Conservation (phyloP, 1,284 basidiomycete species). For the Grifola frondosa region DNA sequence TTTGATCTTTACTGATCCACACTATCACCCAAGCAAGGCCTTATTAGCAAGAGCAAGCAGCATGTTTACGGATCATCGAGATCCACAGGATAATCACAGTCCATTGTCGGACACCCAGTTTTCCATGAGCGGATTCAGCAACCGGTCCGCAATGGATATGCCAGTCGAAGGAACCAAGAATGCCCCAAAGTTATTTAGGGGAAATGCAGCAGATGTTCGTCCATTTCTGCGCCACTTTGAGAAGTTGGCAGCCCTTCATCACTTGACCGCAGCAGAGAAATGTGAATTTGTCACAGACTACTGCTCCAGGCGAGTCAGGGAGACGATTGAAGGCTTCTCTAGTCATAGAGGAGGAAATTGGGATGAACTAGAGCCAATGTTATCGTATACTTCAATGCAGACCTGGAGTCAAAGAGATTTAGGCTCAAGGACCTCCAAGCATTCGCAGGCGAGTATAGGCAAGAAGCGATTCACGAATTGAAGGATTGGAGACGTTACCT, state of each 20-base stretch:
- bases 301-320: background rate
- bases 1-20: no score
- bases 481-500: constrained; percentile 2
- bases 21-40: no score
- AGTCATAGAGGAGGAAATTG: background rate
- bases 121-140: no score
- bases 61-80: no score
- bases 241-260: constrained; percentile 2
- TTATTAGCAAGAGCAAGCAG: no score
- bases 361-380: constrained; percentile 1
- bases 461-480: background rate
- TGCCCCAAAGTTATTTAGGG: constrained; percentile 3
- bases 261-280: constrained; percentile 2
- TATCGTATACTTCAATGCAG: constrained; percentile 4
- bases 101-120: no score
- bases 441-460: background rate
- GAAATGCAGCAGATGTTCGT: background rate
- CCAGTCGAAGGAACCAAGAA: constrained; percentile 2
- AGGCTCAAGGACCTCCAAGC: background rate
- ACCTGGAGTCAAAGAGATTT: constrained; percentile 3
- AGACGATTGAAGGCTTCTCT: constrained; percentile 3
- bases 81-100: no score
- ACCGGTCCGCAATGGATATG: constrained; percentile 3
- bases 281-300: constrained; percentile 4
- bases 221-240: constrained; percentile 2